phyloP scores from a whole-genome alignment of 495 filamentous ascomycete genomes.

The Lasiosphaeria miniovina region DNA sequence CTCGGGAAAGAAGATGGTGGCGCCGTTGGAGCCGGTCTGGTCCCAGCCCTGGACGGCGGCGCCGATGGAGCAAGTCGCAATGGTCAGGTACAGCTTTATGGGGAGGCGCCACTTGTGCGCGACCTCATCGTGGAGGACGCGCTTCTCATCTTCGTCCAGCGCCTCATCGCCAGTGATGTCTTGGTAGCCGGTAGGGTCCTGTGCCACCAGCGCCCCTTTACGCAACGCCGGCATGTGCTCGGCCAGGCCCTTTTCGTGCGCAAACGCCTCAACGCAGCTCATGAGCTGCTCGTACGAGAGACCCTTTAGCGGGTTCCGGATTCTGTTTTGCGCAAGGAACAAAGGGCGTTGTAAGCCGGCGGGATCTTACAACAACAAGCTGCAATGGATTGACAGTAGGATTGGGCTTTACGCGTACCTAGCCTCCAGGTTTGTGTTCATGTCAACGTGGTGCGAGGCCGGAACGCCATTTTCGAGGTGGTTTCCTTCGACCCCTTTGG shows the following conservation, averaged over 20 bases:
- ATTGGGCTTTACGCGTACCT: slow-evolving; percentile 28
- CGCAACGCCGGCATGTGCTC: slow-evolving; percentile 51
- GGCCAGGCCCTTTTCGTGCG: slow-evolving; percentile 46
- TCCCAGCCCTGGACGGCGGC: slow-evolving; percentile 75
- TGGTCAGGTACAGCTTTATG: slow-evolving; percentile 57
- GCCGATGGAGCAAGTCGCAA: slow-evolving; percentile 68
- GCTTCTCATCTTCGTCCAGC: slow-evolving; percentile 54
- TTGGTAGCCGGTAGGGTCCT: slow-evolving; percentile 54
- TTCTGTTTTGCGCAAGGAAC: slow-evolving; percentile 9
- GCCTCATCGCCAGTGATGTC: slow-evolving; percentile 46
- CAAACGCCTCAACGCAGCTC: slow-evolving; percentile 54
- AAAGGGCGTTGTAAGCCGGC: not conserved
- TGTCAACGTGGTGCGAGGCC: slow-evolving; percentile 32
- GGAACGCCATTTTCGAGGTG: slow-evolving; percentile 35
- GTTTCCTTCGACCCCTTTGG: slow-evolving; percentile 31
- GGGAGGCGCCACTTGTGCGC: slow-evolving; percentile 66
- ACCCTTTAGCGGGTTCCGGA: slow-evolving; percentile 56
- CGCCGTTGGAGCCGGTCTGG: slow-evolving; percentile 72
- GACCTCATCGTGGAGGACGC: slow-evolving; percentile 53
- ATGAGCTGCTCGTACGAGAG: slow-evolving; percentile 53
- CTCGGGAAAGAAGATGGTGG: slow-evolving; percentile 63
- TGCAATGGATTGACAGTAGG: not conserved
- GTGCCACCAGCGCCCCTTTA: slow-evolving; percentile 65
- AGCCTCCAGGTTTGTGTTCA: slow-evolving; percentile 47
- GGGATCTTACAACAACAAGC: not conserved